A percentile compares a stretch with the other conserved stretches of the same genome.
Conservation (phyloP, 495 filamentous ascomycete species). For the Extremus antarcticus region DNA sequence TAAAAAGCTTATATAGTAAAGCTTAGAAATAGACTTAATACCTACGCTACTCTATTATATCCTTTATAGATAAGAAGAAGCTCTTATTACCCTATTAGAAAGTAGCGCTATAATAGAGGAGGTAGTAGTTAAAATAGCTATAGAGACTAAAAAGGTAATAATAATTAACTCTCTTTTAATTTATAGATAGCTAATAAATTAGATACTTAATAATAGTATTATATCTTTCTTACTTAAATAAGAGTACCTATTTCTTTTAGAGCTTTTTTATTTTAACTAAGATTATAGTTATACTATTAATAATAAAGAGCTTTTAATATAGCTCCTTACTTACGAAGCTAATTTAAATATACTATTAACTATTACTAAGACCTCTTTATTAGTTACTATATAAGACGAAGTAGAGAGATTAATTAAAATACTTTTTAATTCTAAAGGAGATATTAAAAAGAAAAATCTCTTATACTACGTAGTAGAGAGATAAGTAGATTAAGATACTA, state of each 20-base stretch:
- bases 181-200: slow-evolving; percentile 2
- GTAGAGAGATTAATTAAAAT: neutral
- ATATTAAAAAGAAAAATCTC: neutral
- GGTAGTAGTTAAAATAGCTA: neutral
- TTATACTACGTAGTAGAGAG: slow-evolving; percentile 1
- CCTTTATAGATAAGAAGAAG: neutral
- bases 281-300: slow-evolving; percentile 3
- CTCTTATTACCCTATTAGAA: neutral
- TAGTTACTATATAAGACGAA: slow-evolving; percentile 2
- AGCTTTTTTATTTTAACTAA: neutral
- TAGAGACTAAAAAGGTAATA: neutral
- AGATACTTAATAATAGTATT: neutral
- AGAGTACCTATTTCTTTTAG: slow-evolving; percentile 1
- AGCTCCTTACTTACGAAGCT: slow-evolving; percentile 2
- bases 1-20: neutral
- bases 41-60: slow-evolving; percentile 2
- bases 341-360: slow-evolving; percentile 2
- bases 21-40: neutral
- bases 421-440: neutral
- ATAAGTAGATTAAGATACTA: slow-evolving; percentile 3
- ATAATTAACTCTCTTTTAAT: neutral
- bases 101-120: neutral
- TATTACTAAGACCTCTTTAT: slow-evolving; percentile 1
- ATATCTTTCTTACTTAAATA: slow-evolving; percentile 2
- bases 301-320: slow-evolving; percentile 3